Conservation (phyloP, 2,329 filamentous ascomycete genomes). For the Daldinia sp. region DNA sequence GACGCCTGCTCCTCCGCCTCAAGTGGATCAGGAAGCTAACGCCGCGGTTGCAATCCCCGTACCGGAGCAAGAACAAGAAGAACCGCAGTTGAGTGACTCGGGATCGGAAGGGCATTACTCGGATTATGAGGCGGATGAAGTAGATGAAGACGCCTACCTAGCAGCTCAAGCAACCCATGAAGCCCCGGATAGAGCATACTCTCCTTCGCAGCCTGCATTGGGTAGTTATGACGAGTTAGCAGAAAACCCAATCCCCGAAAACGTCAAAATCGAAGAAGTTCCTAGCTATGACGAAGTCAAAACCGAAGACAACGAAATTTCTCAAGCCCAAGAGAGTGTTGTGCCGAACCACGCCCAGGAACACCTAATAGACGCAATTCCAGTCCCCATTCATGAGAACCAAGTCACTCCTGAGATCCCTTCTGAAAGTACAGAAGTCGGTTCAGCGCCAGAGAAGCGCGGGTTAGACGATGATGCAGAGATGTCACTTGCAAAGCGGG, state of each 20-base stretch:
- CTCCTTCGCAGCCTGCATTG: not conserved
- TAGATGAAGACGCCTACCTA: not conserved
- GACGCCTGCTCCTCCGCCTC: not conserved
- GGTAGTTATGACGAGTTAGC: not conserved
- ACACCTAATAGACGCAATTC: not conserved
- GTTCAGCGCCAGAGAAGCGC: not conserved
- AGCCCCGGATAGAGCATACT: too few species aligned
- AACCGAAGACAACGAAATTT: not conserved
- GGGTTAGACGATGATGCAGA: not conserved
- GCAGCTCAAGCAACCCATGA: too few species aligned
- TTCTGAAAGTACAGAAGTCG: not conserved
- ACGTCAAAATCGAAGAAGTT: not conserved
- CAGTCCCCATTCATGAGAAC: not conserved
- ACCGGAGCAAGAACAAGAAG: not conserved
- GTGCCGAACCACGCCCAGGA: not conserved
- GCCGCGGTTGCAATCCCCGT: not conserved
- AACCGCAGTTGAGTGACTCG: not conserved
- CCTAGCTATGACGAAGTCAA: not conserved
- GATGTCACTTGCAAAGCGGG: not conserved
- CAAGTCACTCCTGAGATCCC: not conserved
- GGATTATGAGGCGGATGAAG: not conserved
- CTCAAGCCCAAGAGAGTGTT: not conserved
- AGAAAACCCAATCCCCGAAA: not conserved
- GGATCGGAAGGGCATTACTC: not conserved
- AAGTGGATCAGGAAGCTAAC: not conserved